phyloP scores from a whole-genome alignment of 139 green algal genomes.

The Chlorella sp. region DNA sequence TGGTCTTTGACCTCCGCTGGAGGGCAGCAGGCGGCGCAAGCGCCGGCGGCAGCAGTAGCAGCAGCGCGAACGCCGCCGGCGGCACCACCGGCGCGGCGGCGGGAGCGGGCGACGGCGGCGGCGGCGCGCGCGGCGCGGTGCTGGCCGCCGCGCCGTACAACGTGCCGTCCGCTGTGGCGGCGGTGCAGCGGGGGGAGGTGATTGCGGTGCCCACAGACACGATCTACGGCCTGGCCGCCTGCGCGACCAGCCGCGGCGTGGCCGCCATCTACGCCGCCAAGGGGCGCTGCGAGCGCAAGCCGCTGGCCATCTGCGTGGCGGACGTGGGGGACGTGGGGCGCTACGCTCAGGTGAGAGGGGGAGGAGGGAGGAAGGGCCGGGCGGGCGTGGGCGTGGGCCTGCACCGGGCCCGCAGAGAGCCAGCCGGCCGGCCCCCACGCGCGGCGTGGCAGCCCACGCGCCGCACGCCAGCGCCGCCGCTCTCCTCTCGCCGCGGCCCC shows the following conservation, averaged over 20 bases:
- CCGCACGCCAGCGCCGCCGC: too few relatives aligned
- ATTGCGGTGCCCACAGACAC: constrained; percentile 70
- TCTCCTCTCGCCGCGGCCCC: too few relatives aligned
- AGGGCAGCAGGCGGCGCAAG: neutral
- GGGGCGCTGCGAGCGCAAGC: constrained; percentile 29
- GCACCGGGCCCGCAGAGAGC: too few relatives aligned
- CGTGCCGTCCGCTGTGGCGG: constrained; percentile 25
- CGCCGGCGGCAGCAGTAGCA: neutral
- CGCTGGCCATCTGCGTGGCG: constrained; percentile 70
- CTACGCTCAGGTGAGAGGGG: constrained; percentile 36
- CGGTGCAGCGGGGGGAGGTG: constrained; percentile 30
- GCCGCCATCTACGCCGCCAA: constrained; percentile 65
- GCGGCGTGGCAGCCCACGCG: too few relatives aligned
- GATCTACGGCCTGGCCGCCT: constrained; percentile 60
- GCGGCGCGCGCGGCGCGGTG: constrained; percentile 9
- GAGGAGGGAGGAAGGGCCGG: neutral
- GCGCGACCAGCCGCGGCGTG: constrained; percentile 36
- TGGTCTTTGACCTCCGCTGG: constrained; percentile 47
- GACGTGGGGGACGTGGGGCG: constrained; percentile 48
- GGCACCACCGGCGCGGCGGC: neutral
- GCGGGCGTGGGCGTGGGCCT: neutral
- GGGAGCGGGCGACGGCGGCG: neutral
- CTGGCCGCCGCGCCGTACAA: constrained; percentile 33
- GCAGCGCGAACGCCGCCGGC: too few relatives aligned
- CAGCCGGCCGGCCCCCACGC: too few relatives aligned